Evolutionary conservation across 306 rosid genomes (phyloP).

Genomic region (Quercus cerris): DNA sequence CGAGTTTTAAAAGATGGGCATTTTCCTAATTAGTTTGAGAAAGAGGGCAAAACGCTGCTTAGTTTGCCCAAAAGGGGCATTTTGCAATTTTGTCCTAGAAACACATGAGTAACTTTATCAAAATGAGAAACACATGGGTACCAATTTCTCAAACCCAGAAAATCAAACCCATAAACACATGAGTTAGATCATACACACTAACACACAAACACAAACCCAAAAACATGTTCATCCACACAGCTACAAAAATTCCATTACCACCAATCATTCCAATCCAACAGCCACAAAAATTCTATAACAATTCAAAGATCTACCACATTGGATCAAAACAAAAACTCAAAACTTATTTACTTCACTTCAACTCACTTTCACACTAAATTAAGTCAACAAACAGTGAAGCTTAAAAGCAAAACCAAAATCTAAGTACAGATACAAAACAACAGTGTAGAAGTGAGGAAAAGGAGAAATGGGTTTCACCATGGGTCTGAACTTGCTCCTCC

Average conservation of each 20-base stretch:
- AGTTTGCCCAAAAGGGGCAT: no score
- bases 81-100: no score
- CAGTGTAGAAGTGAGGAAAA: not conserved
- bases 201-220: no score
- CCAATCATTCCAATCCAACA: not conserved
- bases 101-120: no score
- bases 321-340: not conserved
- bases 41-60: no score
- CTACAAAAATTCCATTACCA: not conserved
- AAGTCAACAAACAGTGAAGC: not conserved
- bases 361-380: slow-evolving; percentile 7
- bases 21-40: no score
- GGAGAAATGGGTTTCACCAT: slow-evolving; percentile 71
- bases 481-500: slow-evolving; percentile 72
- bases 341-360: not conserved
- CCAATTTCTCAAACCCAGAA: no score
- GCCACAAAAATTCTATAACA: not conserved
- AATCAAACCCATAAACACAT: no score
- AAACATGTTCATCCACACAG: no score
- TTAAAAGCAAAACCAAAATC: not conserved
- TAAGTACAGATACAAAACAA: not conserved
- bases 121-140: no score
- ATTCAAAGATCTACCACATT: not conserved
- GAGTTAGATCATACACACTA: no score
- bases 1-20: no score